Evolutionary conservation across 192 early-diverging fungal species (phyloP).

Genomic region (Umbelopsis sp.): DNA sequence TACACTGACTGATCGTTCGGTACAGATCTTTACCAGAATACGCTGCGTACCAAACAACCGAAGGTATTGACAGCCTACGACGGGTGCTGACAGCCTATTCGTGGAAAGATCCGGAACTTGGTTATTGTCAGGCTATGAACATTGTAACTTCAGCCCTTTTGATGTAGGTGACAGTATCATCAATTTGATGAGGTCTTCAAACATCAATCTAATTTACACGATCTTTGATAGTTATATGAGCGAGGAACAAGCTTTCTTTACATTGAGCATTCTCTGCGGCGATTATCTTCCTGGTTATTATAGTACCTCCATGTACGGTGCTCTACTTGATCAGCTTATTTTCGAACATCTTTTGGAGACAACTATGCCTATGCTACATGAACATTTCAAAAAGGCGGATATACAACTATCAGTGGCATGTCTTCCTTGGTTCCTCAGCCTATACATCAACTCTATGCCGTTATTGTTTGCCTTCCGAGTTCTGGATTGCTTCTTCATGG

Average conservation of each 20-base stretch:
- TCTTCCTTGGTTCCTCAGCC: slow-evolving; percentile 95
- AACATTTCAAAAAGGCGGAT: slow-evolving; percentile 83
- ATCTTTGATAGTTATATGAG: slow-evolving; percentile 65
- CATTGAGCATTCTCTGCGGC: slow-evolving; percentile 87
- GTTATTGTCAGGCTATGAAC: slow-evolving; percentile 99
- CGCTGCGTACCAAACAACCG: slow-evolving; percentile 82
- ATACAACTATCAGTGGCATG: slow-evolving; percentile 97
- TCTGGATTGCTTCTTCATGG: slow-evolving; percentile 97
- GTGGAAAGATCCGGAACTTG: slow-evolving; percentile 86
- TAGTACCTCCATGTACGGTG: slow-evolving; percentile 96
- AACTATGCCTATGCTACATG: slow-evolving; percentile 87
- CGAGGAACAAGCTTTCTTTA: slow-evolving; percentile 99
- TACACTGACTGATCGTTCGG: not conserved
- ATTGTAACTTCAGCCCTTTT: slow-evolving; percentile 94
- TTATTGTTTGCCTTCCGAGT: slow-evolving; percentile 85
- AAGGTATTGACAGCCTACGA: slow-evolving; percentile 93
- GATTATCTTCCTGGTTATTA: slow-evolving; percentile 95
- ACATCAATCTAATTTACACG: not conserved
- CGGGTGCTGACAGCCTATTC: slow-evolving; percentile 88
- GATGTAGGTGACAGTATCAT: slow-evolving; percentile 53
- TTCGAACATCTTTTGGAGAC: slow-evolving; percentile 88
- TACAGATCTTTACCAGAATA: slow-evolving; percentile 94
- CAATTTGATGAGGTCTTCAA: no score
- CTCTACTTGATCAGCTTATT: slow-evolving; percentile 92
- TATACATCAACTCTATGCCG: slow-evolving; percentile 97